Evolutionary conservation across 73 alveolate species (phyloP), one percentile per base, ranked within the genome.

Genomic region (Paramecium biaurelia): DNA sequence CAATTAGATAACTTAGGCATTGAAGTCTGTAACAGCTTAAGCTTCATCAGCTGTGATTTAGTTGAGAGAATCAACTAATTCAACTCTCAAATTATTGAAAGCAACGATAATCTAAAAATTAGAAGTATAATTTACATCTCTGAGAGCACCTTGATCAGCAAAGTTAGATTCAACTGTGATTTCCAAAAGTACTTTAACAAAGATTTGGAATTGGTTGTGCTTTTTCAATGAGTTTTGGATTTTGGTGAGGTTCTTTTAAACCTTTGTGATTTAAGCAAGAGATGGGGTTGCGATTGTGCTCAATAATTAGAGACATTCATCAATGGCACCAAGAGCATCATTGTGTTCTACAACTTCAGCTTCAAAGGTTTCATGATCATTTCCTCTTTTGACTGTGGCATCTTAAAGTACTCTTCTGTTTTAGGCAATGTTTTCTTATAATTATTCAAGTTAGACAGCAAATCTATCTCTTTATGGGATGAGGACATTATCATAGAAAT

Each of bases 401-500:
- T 79, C 41, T 23, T 32, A 11, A 10, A 79, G 74, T 10, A 57
- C 43, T 45, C 47, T 8, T 79, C 90, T 79, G 49, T 79, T 79
- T 7, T 79, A 20, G 56, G 70, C 90, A 23, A 79, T 79, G 30
- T 79, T 79, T 21, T 41, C 90, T 38, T 47, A 14, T 42, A 79
- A 79, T 79, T 79, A 45, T 63, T 79, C 90, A 63, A 79, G 90
- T 43, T 79, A 45, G 47, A 30, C 56, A 26, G 70, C 70, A 41
- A 79, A 79, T 79, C 90, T 79, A 18, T 79, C 90, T 42, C 90
- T 34, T 79, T 79, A 79, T 42, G 90, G 90, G 90, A 79, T 79
- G 12, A 79, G 72, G 47, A 79, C 90, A 34, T 79, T 79, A 34
- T 79, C 90, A 47, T 43, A 43, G 90, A 79, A 79, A 79, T 79